phyloP scores from a whole-genome alignment of 2,329 filamentous ascomycete genomes.

The Trichoderma sp. region DNA sequence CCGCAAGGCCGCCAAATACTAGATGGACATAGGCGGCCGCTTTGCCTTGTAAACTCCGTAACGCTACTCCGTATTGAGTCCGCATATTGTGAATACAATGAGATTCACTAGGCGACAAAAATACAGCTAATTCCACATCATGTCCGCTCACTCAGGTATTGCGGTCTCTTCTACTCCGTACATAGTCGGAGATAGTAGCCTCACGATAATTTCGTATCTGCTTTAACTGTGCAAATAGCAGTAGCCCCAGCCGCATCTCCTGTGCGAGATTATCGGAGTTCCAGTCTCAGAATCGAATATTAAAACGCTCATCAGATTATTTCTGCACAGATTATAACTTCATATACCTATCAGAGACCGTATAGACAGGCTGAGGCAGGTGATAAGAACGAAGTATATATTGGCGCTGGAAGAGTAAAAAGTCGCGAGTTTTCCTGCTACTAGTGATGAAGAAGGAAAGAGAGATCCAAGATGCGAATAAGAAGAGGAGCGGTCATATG shows the following conservation, averaged over 20 bases:
- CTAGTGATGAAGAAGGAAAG: not conserved
- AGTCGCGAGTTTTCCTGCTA: not conserved
- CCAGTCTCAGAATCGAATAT: not conserved
- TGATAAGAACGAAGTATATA: not conserved
- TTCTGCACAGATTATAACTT: not conserved
- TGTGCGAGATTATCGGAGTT: not conserved
- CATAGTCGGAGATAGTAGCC: not conserved
- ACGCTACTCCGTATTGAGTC: not conserved
- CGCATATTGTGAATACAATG: not conserved
- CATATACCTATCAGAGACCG: not conserved
- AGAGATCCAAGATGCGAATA: not conserved
- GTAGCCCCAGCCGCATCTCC: not conserved
- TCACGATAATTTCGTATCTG: not conserved
- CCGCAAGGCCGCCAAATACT: not conserved
- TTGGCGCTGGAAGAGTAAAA: not conserved
- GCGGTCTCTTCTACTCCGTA: not conserved
- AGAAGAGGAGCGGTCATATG: not conserved
- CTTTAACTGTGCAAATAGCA: not conserved
- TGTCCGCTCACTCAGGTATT: not conserved
- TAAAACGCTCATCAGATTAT: not conserved
- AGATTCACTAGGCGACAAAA: not conserved
- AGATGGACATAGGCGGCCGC: slow-evolving; percentile 5
- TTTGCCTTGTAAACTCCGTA: not conserved
- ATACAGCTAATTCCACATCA: not conserved
- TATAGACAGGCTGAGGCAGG: not conserved